A percentile compares a stretch with the other conserved stretches of the same genome.
Evolutionary conservation across 2,329 filamentous ascomycete species (phyloP).

Genomic region (Knufia fluminis): DNA sequence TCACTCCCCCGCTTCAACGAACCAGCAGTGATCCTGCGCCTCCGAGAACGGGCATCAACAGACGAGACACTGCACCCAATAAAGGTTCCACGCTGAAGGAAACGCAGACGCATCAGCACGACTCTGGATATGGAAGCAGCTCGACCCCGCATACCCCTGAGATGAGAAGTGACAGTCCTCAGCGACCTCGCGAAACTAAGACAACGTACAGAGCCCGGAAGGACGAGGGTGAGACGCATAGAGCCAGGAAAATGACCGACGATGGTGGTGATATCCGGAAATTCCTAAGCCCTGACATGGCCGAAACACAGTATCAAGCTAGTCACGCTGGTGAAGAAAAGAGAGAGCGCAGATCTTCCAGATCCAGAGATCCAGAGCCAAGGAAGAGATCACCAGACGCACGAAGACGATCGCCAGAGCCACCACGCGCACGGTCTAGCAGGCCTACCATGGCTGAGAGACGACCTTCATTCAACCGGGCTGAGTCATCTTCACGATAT

Average conservation of each 20-base stretch:
- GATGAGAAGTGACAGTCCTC: conserved; percentile 28
- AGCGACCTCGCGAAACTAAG: conserved; percentile 10
- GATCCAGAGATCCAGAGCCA: neutral
- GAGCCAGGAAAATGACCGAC: neutral
- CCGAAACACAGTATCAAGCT: neutral
- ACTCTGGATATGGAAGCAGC: conserved; percentile 33
- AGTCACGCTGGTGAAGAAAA: neutral
- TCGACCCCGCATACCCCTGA: conserved; percentile 38
- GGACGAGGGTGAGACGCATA: conserved; percentile 23
- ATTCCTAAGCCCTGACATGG: conserved; percentile 4
- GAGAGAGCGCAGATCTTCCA: conserved; percentile 1
- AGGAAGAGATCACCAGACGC: no score
- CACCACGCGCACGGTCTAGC: neutral
- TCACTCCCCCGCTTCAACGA: conserved; percentile 27
- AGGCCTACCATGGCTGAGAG: neutral
- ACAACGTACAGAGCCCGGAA: conserved; percentile 16
- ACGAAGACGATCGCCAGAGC: neutral
- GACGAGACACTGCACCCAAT: conserved; percentile 22
- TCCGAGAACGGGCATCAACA: conserved; percentile 18
- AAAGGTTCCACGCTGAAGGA: conserved; percentile 31
- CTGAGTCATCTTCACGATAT: conserved; percentile 5
- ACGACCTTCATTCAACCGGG: conserved; percentile 2
- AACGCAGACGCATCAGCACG: conserved; percentile 27
- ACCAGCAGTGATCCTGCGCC: conserved; percentile 27
- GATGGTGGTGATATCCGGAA: neutral